Evolutionary conservation across 352 stramenopile species (phyloP), one percentile per base, ranked within the genome.

Genomic region (Pythium myriotylum): DNA sequence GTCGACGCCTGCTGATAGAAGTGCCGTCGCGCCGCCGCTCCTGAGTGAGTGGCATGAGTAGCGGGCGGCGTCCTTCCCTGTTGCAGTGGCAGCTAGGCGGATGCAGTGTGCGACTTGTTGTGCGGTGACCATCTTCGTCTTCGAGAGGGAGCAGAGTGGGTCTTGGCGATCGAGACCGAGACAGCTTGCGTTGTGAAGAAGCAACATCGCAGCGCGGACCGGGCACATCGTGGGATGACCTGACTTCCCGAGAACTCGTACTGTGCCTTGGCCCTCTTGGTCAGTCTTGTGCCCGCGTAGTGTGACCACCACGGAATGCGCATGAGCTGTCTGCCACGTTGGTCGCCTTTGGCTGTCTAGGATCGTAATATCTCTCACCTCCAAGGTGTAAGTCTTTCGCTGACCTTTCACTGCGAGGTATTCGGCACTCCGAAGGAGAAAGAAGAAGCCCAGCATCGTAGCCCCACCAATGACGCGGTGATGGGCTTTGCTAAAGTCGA

Each of bases 401-500:
- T 26, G 43, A 9, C 54, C 48, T 19, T 56, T 51, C 0, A 54
- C 48, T n/a, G 27, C 24, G 3, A 62, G 45, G 20, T 49, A 57
- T 26, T 68, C 60, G 12, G 60, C 26, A 19, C 60, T 26, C 39
- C 53, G 19, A 1, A 61, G 22, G n/a, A 55, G 42, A 27, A 67
- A 61, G 60, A 51, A 68, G 37, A 62, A 68, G 52, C 60, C 53
- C 60, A 68, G 24, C 14, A 49, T 26, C 60, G 60, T 46, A 68
- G 60, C 60, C 60, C 60, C 60, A 41, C 14, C 32, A 54, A 68
- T 62, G 52, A 68, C 37, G 26, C 62, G 46, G 65, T 55, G 20
- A 39, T 75, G 16, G 49, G 55, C 12, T 37, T 52, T 26, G 19
- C 45, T 57, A n/a, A 66, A 29, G 37, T 66, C 19, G 13, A 60